Evolutionary conservation across 805 yeast species (phyloP), one percentile per base, ranked within the genome.

Genomic region (Starmerella asiatica): DNA sequence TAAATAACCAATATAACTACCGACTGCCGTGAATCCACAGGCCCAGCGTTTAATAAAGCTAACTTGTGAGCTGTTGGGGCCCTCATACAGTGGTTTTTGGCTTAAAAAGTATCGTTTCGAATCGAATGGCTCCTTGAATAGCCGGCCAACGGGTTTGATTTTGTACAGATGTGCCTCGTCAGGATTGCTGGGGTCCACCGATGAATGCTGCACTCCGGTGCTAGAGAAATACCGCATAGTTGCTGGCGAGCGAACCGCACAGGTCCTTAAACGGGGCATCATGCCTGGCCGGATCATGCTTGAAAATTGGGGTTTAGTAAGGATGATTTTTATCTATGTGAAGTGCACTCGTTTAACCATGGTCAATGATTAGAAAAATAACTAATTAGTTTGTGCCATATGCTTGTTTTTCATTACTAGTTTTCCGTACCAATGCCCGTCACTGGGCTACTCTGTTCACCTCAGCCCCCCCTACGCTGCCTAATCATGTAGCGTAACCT

Each of bases 1-100:
- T 34, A 78, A 55, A 45, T 77, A 73, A n/a, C 77, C 73, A 16
- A 77, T 71, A 46, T 76, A 73, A 3, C 71, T 53, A 0, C 84
- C 84, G 21, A 75, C 54, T 0, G 69, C 67, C 2, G 75, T 73
- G 50, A 77, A 70, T 20, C 79, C 78, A 8, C 79, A 51, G 2
- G 80, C 64, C 40, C 77, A 62, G 46, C 84, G 57, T 50, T 76
- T 79, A 33, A 77, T 62, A 39, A 76, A 65, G 2, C 80, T 71
- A 2, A 78, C 73, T 41, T 76, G 75, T 34, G 70, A 68, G 6
- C 73, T 64, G 2, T 75, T 65, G 0, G 85, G 83, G 0, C 79
- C 73, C 36, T 65, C 70, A 50, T 80, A 80, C 20, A 80, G 49
- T 3, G 86, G 79, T 44, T 64, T 65, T 50, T 73, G 69, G 2